These are phyloP conservation scores for Trematosphaeria pertusa DNA, from an alignment of 2,329 filamentous ascomycete genomes.

Conservation along the genomic window DNA sequence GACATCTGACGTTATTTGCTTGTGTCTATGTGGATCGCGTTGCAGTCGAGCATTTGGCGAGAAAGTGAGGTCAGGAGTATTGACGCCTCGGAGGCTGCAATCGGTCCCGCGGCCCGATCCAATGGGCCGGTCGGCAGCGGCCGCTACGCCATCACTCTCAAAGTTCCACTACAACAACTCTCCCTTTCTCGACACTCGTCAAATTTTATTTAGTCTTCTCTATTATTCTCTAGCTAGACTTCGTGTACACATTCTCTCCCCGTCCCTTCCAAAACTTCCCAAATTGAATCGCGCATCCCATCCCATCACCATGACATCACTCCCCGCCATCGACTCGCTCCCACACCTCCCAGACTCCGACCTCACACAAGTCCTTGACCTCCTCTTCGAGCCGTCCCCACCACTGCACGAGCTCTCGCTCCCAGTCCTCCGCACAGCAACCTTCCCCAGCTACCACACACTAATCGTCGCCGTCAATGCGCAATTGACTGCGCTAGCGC, in stretches of 20 bases:
- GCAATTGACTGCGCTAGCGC: slow-evolving; percentile 60
- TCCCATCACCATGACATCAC: slow-evolving; percentile 38
- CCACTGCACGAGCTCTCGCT: slow-evolving; percentile 76
- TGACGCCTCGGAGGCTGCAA: too few species aligned
- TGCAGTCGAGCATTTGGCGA: too few species aligned
- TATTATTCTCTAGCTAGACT: background rate
- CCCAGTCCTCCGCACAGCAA: slow-evolving; percentile 66
- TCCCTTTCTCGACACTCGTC: too few species aligned
- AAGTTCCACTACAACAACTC: too few species aligned
- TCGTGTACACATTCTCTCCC: too few species aligned
- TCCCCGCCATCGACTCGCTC: slow-evolving; percentile 67
- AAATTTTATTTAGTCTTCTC: background rate
- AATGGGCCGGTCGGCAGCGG: background rate
- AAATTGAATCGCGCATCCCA: too few species aligned
- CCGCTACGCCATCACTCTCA: background rate
- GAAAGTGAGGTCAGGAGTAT: too few species aligned
- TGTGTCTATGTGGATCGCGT: too few species aligned
- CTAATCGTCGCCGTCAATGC: slow-evolving; percentile 72
- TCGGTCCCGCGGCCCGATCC: too few species aligned
- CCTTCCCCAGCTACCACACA: slow-evolving; percentile 71
- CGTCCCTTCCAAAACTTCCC: too few species aligned
- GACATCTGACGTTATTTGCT: too few species aligned
- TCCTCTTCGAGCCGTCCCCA: slow-evolving; percentile 83
- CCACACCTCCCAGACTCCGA: slow-evolving; percentile 61
- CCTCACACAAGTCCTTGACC: slow-evolving; percentile 70